Evolutionary conservation across 2,329 filamentous ascomycete species (phyloP).

Genomic region (Pyrenochaeta sp.): DNA sequence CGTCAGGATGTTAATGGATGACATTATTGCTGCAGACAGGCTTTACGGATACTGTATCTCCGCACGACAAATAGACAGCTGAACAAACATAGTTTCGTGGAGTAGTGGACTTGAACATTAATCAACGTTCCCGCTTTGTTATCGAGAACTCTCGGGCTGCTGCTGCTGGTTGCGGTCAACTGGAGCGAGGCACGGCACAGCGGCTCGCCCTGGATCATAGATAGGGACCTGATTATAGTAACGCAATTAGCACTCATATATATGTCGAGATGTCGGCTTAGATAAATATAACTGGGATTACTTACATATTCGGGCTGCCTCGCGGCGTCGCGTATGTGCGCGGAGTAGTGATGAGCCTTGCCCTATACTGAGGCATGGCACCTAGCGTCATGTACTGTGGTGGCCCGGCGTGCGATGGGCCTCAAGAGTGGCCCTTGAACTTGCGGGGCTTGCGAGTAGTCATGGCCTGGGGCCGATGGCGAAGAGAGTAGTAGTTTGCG

Average conservation of each 20-base stretch:
- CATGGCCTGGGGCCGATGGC: slow-evolving; percentile 60
- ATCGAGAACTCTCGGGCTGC: too few species aligned
- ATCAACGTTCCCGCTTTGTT: too few species aligned
- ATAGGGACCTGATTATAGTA: slow-evolving; percentile 58
- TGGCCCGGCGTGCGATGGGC: slow-evolving; percentile 61
- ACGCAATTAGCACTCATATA: slow-evolving; percentile 48
- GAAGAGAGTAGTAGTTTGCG: slow-evolving; percentile 62
- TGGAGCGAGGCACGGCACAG: slow-evolving; percentile 64
- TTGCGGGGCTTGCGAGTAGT: slow-evolving; percentile 57
- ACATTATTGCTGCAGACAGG: too few species aligned
- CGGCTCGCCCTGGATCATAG: slow-evolving; percentile 57
- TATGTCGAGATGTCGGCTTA: slow-evolving; percentile 50
- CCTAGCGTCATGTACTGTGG: slow-evolving; percentile 54
- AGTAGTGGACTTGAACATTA: too few species aligned
- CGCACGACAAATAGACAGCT: too few species aligned
- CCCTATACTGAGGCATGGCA: slow-evolving; percentile 53
- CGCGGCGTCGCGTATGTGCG: slow-evolving; percentile 59
- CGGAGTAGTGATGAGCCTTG: slow-evolving; percentile 47
- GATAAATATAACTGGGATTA: slow-evolving; percentile 60
- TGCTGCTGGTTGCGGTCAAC: slow-evolving; percentile 49
- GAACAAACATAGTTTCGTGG: too few species aligned
- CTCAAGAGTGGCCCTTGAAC: slow-evolving; percentile 60
- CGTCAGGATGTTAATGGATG: too few species aligned
- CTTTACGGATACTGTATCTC: too few species aligned
- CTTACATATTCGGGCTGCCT: slow-evolving; percentile 72